Evolutionary conservation across 208 protist species (phyloP).

Genomic region (Entamoeba moshkovskii): DNA sequence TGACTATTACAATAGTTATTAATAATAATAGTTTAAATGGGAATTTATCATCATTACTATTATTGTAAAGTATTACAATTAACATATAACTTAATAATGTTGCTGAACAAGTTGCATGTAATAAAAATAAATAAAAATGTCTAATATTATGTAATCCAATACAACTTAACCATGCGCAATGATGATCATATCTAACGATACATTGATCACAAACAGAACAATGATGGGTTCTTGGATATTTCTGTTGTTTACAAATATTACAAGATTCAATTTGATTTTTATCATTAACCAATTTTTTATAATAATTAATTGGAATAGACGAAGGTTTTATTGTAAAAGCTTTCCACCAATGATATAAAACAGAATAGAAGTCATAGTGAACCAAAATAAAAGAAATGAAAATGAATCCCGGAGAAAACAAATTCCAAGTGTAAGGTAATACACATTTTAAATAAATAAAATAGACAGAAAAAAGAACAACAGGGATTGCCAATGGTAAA

Average conservation of each 20-base stretch:
- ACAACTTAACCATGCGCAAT: neutral
- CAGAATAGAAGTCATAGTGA: neutral
- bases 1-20: neutral
- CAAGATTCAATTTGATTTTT: neutral
- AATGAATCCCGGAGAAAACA: no score
- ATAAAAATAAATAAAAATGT: neutral
- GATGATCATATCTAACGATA: neutral
- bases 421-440: no score
- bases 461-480: no score
- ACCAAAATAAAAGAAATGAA: neutral
- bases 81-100: neutral
- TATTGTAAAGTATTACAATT: neutral
- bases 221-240: neutral
- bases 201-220: neutral
- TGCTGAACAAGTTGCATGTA: neutral
- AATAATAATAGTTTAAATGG: neutral
- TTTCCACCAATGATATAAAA: neutral
- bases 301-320: neutral
- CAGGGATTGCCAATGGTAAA: no score
- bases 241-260: neutral
- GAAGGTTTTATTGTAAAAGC: neutral
- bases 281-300: neutral
- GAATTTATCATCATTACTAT: neutral
- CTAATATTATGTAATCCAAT: neutral
- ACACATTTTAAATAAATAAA: no score